phyloP scores from a whole-genome alignment of 306 rosid species.

The Cicer chorassanicum region DNA sequence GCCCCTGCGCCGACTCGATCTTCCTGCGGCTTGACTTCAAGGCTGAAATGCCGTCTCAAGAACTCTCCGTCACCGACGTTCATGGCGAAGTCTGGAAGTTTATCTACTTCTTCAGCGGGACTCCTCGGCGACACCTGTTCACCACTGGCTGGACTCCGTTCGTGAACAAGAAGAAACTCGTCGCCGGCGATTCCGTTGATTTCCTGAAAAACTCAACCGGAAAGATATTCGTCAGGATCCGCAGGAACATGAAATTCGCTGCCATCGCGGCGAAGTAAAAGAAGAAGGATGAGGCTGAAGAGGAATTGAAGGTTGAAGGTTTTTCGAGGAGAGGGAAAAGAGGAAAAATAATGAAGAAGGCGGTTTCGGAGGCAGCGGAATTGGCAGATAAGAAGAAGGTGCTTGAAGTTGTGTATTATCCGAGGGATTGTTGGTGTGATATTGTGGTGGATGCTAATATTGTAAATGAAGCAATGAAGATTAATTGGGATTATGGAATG shows the following conservation, averaged over 20 bases:
- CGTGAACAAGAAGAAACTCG: conserved; percentile 65
- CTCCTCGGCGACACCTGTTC: conserved; percentile 70
- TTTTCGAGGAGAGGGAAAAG: too few relatives aligned
- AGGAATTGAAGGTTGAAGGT: too few relatives aligned
- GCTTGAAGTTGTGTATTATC: conserved; percentile 71
- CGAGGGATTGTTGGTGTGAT: conserved; percentile 59
- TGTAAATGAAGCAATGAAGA: conserved; percentile 53
- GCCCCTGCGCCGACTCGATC: conserved; percentile 65
- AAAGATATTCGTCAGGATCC: conserved; percentile 57
- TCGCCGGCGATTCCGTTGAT: conserved; percentile 57
- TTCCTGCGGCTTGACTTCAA: conserved; percentile 60
- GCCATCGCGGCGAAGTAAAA: too few relatives aligned
- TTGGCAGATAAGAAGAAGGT: conserved; percentile 55
- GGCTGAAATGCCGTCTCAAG: conserved; percentile 66
- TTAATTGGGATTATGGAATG: conserved; percentile 54
- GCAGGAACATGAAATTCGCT: conserved; percentile 47
- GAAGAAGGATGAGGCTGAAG: too few relatives aligned
- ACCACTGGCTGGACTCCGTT: conserved; percentile 79
- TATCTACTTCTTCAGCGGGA: conserved; percentile 71
- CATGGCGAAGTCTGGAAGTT: conserved; percentile 62
- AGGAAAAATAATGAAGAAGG: too few relatives aligned
- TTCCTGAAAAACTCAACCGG: conserved; percentile 54
- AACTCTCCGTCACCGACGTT: conserved; percentile 58
- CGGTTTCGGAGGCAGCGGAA: conserved; percentile 61
- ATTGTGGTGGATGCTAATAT: conserved; percentile 65